A percentile compares a stretch with the other conserved stretches of the same genome.
Evolutionary conservation across 768 basidiomycete species (phyloP).

Genomic region (Boletellus ananiceps): DNA sequence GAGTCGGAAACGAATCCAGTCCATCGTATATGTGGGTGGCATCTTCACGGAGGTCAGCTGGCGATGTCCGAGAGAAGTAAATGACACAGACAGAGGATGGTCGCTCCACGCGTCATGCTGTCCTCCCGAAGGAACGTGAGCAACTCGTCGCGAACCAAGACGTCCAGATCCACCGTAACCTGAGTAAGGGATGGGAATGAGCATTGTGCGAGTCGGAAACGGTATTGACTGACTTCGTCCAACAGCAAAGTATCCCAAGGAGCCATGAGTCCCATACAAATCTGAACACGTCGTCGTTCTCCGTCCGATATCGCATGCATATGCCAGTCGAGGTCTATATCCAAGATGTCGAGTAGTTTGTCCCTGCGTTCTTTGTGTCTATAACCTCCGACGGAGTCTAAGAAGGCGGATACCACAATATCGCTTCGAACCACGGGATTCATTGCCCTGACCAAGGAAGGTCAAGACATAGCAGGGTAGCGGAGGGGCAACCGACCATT

Average conservation of each 20-base stretch:
- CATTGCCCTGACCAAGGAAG: slow-evolving; percentile 66
- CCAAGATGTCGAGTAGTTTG: slow-evolving; percentile 80
- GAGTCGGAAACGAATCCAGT: slow-evolving; percentile 85
- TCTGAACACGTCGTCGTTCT: slow-evolving; percentile 87
- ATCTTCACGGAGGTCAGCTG: slow-evolving; percentile 43
- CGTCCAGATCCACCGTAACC: slow-evolving; percentile 97
- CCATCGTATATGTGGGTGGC: slow-evolving; percentile 98
- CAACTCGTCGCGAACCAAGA: slow-evolving; percentile 89
- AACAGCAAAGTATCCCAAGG: slow-evolving; percentile 91
- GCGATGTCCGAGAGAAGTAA: neutral
- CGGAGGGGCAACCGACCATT: slow-evolving; percentile 57
- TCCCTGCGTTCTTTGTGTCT: slow-evolving; percentile 88
- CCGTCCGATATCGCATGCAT: slow-evolving; percentile 97
- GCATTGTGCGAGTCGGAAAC: neutral
- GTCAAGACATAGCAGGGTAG: neutral
- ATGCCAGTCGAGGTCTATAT: slow-evolving; percentile 94
- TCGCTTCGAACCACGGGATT: slow-evolving; percentile 95
- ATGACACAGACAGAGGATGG: slow-evolving; percentile 69
- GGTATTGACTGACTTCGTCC: slow-evolving; percentile 65
- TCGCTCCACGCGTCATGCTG: slow-evolving; percentile 72
- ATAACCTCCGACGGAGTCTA: slow-evolving; percentile 98
- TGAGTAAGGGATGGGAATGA: slow-evolving; percentile 25
- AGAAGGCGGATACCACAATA: slow-evolving; percentile 86
- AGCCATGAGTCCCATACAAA: slow-evolving; percentile 93
- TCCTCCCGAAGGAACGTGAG: slow-evolving; percentile 83